phyloP scores from a whole-genome alignment of 2,329 filamentous ascomycete genomes.

The Aspergillus sp. region DNA sequence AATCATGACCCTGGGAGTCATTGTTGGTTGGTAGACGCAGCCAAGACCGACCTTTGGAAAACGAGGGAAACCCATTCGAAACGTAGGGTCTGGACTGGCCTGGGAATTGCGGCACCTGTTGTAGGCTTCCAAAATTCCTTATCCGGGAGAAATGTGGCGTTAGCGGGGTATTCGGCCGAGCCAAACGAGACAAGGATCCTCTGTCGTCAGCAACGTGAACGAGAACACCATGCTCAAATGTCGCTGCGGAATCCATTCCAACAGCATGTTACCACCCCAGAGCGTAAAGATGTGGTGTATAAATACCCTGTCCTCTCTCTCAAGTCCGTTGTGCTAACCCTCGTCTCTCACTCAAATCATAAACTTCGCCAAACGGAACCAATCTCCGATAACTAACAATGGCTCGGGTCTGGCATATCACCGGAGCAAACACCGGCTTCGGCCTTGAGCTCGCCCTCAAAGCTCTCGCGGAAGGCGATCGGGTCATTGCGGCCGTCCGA shows the following conservation, averaged over 20 bases:
- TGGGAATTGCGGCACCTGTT: background rate
- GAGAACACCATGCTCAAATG: background rate
- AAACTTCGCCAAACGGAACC: background rate
- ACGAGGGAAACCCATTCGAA: background rate
- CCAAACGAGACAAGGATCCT: background rate
- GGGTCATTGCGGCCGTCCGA: constrained; percentile 10
- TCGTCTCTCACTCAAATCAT: background rate
- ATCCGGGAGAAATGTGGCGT: background rate
- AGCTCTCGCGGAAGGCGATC: constrained; percentile 5
- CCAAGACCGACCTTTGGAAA: background rate
- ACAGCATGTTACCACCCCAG: background rate
- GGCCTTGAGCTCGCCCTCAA: constrained; percentile 10
- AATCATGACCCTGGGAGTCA: background rate
- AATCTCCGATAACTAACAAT: background rate
- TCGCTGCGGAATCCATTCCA: background rate
- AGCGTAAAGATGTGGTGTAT: background rate
- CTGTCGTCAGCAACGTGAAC: background rate
- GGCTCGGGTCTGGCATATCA: constrained; percentile 8
- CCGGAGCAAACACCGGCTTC: constrained; percentile 6
- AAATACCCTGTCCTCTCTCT: background rate
- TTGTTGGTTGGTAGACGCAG: background rate
- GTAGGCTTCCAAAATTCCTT: background rate
- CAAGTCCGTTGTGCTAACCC: background rate
- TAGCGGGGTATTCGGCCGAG: background rate
- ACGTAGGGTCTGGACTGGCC: background rate